Base-by-base conservation (phyloP, 371 early-diverging fungal genomes). In the Haplosporangium sp. region DNA sequence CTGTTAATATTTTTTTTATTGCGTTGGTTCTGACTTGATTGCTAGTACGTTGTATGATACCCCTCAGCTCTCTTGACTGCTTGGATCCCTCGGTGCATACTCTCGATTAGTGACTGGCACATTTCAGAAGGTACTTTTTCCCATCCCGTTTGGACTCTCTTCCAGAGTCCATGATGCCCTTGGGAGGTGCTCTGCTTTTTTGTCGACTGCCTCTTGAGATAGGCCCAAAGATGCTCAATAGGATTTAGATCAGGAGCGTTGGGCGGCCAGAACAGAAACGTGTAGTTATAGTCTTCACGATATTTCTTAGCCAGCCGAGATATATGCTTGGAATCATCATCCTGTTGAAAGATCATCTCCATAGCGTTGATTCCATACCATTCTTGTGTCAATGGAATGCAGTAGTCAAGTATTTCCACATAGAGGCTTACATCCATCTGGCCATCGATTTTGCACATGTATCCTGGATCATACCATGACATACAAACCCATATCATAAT, bases 321-420 rank as follows among this genome's bases (percentile, higher is more conserved):
- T 0, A 7, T 74, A 46, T 82, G 72, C 51, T 74, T 71, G 0
- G 67, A 48, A 54, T 68, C 67, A 42, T 68, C 74, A 47, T 82
- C 80, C 23, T 69, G 72, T 60, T 74, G 72, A 54, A 79, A 83
- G 7, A 75, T 67, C 11, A 43, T 53, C 6, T 57, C 18, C 16
- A 36, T 45, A 12, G 56, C 13, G 11, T 37, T 40, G 16, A 56
- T 56, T 9, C 20, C 13, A 13, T 56, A 56, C 36, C 41, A 56
- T 5, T 56, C 29, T 16, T 13, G 36, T 8, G 51, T 50, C 6
- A 6, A 16, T 50, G 9, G 51, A 16, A 50, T 6, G 18, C 16
- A 9, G 6, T 50, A 16, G 12, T 16, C 51, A 7, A 50, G 16
- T 16, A 50, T 50, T 16, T 38, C 12, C 2, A 40, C 40, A n/a